phyloP scores from a whole-genome alignment of 225 moss, liverwort and hornwort genomes.

The Asterella californica region DNA sequence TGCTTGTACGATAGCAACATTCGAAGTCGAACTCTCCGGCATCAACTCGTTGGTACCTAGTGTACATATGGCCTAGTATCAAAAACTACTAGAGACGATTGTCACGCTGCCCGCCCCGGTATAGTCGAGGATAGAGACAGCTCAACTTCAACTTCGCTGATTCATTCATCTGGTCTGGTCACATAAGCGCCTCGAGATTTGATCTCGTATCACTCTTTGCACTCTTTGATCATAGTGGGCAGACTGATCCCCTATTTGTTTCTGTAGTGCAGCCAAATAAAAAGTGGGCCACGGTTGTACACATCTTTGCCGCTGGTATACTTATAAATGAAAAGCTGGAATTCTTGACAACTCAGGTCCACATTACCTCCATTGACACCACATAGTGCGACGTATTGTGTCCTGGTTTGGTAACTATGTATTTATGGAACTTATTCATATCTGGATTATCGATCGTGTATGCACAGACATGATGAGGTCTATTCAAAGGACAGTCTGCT shows the following conservation, averaged over 20 bases:
- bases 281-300: constrained; percentile 14
- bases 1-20: constrained; percentile 14
- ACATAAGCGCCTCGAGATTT: constrained; percentile 2
- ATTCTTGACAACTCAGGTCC: background rate
- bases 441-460: no score
- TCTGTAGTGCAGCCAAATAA: constrained; percentile 1
- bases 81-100: background rate
- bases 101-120: background rate
- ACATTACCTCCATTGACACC: no score
- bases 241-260: constrained; percentile 19
- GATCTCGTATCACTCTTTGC: background rate
- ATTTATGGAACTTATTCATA: no score
- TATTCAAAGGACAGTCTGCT: no score
- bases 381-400: no score
- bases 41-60: constrained; percentile 3
- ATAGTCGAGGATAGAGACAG: constrained; percentile 9
- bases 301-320: constrained; percentile 11
- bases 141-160: background rate
- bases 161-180: constrained; percentile 15
- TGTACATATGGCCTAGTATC: constrained; percentile 18
- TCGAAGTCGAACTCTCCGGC: background rate
- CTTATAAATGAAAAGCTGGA: background rate
- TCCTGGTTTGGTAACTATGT: no score
- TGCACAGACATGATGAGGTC: no score
- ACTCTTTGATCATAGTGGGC: background rate